Evolutionary conservation across 768 basidiomycete genomes (phyloP).

Genomic region (Tremella mesenterica): DNA sequence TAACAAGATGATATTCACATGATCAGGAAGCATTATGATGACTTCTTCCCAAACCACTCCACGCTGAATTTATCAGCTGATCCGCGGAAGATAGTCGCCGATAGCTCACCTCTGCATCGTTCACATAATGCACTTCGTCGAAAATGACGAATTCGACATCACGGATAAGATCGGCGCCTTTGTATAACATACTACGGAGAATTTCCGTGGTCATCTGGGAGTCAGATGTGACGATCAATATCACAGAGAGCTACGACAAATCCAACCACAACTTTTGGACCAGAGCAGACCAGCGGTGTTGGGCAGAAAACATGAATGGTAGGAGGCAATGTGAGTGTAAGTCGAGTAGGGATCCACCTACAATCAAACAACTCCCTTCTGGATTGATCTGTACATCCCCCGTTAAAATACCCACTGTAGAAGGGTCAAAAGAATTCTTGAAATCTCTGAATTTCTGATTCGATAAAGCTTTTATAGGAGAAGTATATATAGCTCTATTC

Average conservation of each 20-base stretch:
- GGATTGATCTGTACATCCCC: conserved; percentile 99
- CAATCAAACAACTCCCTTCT: conserved; percentile 90
- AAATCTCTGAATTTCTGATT: conserved; percentile 99
- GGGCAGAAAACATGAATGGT: too few species aligned
- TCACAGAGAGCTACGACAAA: neutral
- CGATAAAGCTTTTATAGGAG: conserved; percentile 95
- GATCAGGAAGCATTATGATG: conserved; percentile 98
- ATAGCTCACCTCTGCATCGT: conserved; percentile 78
- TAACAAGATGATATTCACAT: conserved; percentile 92
- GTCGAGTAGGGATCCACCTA: conserved; percentile 49
- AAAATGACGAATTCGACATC: conserved; percentile 99
- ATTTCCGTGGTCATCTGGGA: conserved; percentile 66
- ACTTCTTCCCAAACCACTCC: conserved; percentile 99
- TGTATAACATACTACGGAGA: conserved; percentile 86
- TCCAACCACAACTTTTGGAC: too few species aligned
- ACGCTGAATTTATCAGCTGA: conserved; percentile 51
- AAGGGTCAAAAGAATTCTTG: conserved; percentile 85
- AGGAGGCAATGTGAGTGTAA: too few species aligned
- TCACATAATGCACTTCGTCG: conserved; percentile 99
- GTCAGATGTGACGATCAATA: neutral
- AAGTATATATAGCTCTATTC: conserved; percentile 88
- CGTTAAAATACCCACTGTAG: conserved; percentile 88
- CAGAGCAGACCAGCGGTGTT: too few species aligned
- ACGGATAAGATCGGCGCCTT: conserved; percentile 94
- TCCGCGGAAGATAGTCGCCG: neutral